These are phyloP conservation scores for Sisymbrium altissimum DNA, from an alignment of 345 rosid species.

Conservation along the genomic window DNA sequence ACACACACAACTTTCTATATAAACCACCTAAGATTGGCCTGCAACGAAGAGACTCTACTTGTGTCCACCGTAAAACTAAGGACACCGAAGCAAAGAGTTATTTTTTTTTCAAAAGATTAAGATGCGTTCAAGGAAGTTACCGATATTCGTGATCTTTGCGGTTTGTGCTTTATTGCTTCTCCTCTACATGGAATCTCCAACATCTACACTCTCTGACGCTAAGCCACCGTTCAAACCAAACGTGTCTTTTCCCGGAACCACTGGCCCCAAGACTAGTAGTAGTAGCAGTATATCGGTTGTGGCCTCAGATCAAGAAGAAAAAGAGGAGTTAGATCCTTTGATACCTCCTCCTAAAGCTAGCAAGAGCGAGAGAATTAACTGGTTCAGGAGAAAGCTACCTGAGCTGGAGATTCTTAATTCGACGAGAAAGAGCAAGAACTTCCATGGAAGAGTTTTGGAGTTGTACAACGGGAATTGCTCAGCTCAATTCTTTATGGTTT, in stretches of 20 bases:
- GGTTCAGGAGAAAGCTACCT: conserved; percentile 53
- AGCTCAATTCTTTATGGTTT: conserved; percentile 71
- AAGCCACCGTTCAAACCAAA: conserved; percentile 5
- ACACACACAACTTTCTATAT: not conserved
- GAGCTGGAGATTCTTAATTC: conserved; percentile 51
- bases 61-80: not conserved
- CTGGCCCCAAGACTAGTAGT: not conserved
- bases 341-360: conserved; percentile 47
- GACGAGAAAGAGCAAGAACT: conserved; percentile 32
- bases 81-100: not conserved
- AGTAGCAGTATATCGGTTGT: not conserved
- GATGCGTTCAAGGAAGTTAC: conserved; percentile 18
- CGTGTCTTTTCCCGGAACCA: conserved; percentile 6
- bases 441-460: conserved; percentile 43
- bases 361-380: conserved; percentile 47
- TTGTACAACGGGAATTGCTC: conserved; percentile 45
- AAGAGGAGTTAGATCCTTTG: conserved; percentile 35
- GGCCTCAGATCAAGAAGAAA: not conserved
- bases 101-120: not conserved
- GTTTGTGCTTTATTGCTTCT: conserved; percentile 2
- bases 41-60: not conserved
- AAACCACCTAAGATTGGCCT: not conserved
- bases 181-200: conserved; percentile 7
- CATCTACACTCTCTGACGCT: not conserved
- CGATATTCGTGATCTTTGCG: not conserved